Conservation (phyloP, 2,329 filamentous ascomycete species). For the Colletotrichum gigasporum region DNA sequence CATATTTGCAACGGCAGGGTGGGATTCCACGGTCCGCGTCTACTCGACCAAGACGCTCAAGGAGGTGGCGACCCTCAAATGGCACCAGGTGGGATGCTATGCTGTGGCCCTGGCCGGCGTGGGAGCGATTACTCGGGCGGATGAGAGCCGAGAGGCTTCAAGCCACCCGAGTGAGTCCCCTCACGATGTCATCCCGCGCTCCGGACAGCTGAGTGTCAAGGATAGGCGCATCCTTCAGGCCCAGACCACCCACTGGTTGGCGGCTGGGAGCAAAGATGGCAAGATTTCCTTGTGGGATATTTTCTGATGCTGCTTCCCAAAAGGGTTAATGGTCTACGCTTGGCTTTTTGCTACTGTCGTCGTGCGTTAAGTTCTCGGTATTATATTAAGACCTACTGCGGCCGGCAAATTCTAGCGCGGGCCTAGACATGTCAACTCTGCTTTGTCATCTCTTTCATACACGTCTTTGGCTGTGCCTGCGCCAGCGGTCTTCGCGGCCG, state of each 20-base stretch:
- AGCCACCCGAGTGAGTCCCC: conserved; percentile 1
- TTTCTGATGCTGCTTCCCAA: conserved; percentile 63
- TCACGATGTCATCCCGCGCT: conserved; percentile 15
- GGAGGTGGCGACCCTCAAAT: conserved; percentile 91
- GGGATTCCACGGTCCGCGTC: conserved; percentile 84
- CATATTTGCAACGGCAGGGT: conserved; percentile 90
- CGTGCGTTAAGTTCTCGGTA: not conserved
- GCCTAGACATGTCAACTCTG: not conserved
- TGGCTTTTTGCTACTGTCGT: not conserved
- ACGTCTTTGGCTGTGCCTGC: not conserved
- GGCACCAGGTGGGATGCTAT: conserved; percentile 92
- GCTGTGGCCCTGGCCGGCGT: conserved; percentile 75
- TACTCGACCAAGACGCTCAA: conserved; percentile 84
- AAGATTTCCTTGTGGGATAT: conserved; percentile 97
- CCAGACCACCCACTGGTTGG: conserved; percentile 84
- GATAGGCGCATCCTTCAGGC: conserved; percentile 71
- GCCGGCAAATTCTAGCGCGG: not conserved
- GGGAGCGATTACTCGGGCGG: not conserved
- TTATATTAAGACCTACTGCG: conserved; percentile 17
- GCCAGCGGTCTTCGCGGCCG: not conserved
- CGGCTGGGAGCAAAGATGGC: conserved; percentile 91
- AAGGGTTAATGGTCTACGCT: not conserved
- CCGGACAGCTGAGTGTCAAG: conserved; percentile 60
- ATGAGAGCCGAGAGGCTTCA: conserved; percentile 9
- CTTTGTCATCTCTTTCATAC: not conserved